Percentiles rank a stretch among this genome's conserved stretches.
Conservation (phyloP, 331 rosid genomes). For the Cydonia oblonga region DNA sequence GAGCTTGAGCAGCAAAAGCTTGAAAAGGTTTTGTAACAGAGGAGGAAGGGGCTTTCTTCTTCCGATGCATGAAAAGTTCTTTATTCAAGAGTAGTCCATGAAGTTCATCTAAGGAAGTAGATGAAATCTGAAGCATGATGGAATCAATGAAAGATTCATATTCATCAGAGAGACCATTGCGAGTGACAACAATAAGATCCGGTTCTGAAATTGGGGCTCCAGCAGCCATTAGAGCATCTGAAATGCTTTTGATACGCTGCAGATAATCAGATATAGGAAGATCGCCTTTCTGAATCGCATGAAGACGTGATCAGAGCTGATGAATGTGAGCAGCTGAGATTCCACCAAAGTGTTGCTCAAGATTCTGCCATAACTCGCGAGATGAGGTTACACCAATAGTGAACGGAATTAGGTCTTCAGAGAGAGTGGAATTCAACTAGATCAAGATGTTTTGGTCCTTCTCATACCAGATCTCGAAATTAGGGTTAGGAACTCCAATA, state of each 20-base stretch:
- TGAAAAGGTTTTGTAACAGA: neutral
- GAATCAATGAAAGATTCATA: neutral
- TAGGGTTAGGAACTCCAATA: too few relatives aligned
- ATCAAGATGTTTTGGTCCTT: neutral
- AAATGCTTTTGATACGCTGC: neutral
- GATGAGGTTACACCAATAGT: neutral
- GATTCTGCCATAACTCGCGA: neutral
- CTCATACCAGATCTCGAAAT: neutral
- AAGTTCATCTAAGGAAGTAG: neutral
- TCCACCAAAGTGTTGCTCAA: too few relatives aligned
- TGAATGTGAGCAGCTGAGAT: too few relatives aligned
- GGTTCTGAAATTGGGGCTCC: accelerated
- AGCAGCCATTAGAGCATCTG: accelerated
- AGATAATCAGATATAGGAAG: neutral
- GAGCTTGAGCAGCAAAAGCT: neutral
- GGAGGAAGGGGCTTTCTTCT: neutral
- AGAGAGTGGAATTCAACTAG: neutral
- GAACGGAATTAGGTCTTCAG: accelerated
- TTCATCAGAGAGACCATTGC: neutral
- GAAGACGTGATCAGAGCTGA: accelerated
- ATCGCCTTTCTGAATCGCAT: neutral
- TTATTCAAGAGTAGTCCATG: neutral
- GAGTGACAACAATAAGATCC: too few relatives aligned
- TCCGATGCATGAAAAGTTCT: neutral
- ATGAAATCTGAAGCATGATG: neutral